Evolutionary conservation across 306 rosid genomes (phyloP), one percentile per base, ranked within the genome.

Genomic region (Lagenaria siceraria): DNA sequence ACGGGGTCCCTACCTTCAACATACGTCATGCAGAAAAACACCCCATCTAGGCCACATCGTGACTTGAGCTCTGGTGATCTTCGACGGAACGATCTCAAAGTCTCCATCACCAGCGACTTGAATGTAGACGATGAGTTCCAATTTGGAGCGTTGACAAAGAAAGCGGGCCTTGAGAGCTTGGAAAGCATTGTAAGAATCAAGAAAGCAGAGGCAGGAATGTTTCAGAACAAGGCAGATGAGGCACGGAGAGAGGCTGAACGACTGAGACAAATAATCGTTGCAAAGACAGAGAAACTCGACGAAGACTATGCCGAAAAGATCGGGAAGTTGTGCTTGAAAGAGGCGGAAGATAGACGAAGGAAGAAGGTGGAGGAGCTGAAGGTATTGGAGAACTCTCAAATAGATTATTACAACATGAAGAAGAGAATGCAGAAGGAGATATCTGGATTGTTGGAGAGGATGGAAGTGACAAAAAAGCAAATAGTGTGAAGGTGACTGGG

Each of bases 181-280:
- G 99, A 92, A 66, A 87, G 98, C 88, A 79, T 92, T 52, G 96
- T 96, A 81, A 81, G 90, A 81, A 86, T 96, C 80, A 96, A 96
- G 92, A 95, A 92, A 79, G 99, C 99, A 0, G 99, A 96, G 78
- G 94, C 98, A 1, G 84, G 85, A 81, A 92, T 96, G 99, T 96
- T 92, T 84, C 97, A 92, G 85, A 86, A 80, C 84, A 96, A 92
- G 84, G 98, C 99, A 0, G 98, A 92, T 43, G 98, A 96, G 81
- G 98, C 99, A 0, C 86, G 89, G 82, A 85, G 96, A 75, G 99
- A 90, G 63, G 99, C 99, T 0, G 99, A 96, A 77, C 89, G 89
- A 46, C 87, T 86, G 81, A 85, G 81, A 77, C 87, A 82, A 84
- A 87, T 92, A 85, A 77, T 92, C 69, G 81, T 76, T 72, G 85